Conservation (phyloP, 116 monocot genomes). For the Papilionanthe hybrid region DNA sequence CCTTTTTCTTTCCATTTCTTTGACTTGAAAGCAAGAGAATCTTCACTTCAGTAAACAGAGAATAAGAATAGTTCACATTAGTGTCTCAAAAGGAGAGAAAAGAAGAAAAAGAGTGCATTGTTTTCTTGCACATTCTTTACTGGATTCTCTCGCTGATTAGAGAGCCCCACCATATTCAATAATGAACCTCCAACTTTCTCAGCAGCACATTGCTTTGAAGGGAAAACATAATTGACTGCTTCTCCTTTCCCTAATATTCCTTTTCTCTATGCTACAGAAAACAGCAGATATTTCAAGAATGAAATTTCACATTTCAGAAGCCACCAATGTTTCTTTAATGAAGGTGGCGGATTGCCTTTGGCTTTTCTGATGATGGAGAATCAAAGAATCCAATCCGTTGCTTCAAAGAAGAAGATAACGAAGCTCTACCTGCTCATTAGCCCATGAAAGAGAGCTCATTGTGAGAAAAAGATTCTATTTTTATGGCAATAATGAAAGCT, state of each 20-base stretch:
- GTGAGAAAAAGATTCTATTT: slow-evolving; percentile 14
- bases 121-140: slow-evolving; percentile 45
- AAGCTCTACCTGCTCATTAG: slow-evolving; percentile 24
- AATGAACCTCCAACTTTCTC: slow-evolving; percentile 30
- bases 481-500: slow-evolving; percentile 12
- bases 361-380: slow-evolving; percentile 57
- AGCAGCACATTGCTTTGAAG: slow-evolving; percentile 22
- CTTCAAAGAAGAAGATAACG: slow-evolving; percentile 20
- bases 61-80: slow-evolving; percentile 52
- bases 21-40: slow-evolving; percentile 79
- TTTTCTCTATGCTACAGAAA: slow-evolving; percentile 10
- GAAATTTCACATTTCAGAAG: slow-evolving; percentile 17
- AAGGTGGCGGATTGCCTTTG: slow-evolving; percentile 48
- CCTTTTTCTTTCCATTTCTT: slow-evolving; percentile 34
- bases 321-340: slow-evolving; percentile 12
- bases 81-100: slow-evolving; percentile 76
- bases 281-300: background rate
- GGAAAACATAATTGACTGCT: slow-evolving; percentile 14
- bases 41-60: slow-evolving; percentile 57
- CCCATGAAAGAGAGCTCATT: slow-evolving; percentile 31
- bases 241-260: slow-evolving; percentile 4
- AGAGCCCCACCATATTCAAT: slow-evolving; percentile 44
- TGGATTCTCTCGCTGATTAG: slow-evolving; percentile 44
- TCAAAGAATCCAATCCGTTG: slow-evolving; percentile 60
- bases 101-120: slow-evolving; percentile 28